Base-by-base conservation (phyloP, 2,329 filamentous ascomycete genomes). In the Aureobasidium sp. region DNA sequence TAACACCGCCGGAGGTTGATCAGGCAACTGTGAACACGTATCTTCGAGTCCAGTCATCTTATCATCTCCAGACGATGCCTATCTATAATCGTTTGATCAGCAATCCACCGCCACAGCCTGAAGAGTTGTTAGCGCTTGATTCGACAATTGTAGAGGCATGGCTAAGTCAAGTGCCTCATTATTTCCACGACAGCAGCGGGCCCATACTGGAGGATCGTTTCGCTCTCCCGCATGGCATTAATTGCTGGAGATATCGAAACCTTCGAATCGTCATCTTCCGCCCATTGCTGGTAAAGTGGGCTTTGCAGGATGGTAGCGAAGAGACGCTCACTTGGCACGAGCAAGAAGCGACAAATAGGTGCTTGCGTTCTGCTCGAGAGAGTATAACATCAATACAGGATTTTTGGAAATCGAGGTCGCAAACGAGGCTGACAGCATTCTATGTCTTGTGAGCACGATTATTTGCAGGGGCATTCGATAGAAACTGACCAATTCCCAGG, bases 221-320 rank as follows among this genome's bases (percentile, higher is more conserved):
- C 51, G 62, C 65, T 0, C 65, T 74, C 10, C 64, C 68, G 1
- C 70, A 74, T 21, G 66, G 66, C 3, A 68, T 75, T 17, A 71
- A 74, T 62, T 65, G 65, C 42, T 75, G 73, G 70, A 66, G 74
- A 11, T 65, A 66, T 34, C 65, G 70, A 6, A 76, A 76, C 50
- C 63, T 76, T 34, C 66, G 71, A 16, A 74, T 76, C 58, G 71
- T 76, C 49, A 74, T 75, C 66, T 75, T 74, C 55, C 63, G 73
- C 3, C 70, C 73, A 0, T 74, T 74, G 45, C 68, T 76, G 16
- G 72, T 75, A 21, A 68, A 70, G 3, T 65, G 64, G 50, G 44
- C 44, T 2, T 24, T 44, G 14, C 42, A 50, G 32, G 25, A 38
- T 11, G 37, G 25, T 3, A 17, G 16, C 2, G 27, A 47, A 6